A percentile compares a stretch with the other conserved stretches of the same genome.
Conservation (phyloP, 768 basidiomycete genomes). For the Termitomyces sp. region DNA sequence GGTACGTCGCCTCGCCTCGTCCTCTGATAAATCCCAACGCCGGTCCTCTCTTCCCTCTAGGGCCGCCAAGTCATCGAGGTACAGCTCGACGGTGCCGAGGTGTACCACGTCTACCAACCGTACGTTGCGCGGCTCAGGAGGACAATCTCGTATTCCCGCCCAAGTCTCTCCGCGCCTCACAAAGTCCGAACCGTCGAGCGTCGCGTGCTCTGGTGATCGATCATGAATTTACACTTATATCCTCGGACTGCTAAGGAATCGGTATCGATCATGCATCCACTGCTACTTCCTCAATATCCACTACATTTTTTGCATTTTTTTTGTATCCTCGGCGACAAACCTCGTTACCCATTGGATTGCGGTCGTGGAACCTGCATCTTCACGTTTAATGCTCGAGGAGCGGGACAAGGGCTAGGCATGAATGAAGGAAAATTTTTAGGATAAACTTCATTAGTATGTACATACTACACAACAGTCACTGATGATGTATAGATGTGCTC, state of each 20-base stretch:
- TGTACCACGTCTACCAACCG: constrained; percentile 77
- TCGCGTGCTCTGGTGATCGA: constrained; percentile 64
- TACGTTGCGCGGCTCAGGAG: constrained; percentile 73
- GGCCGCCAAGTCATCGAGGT: constrained; percentile 82
- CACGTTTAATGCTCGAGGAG: neutral
- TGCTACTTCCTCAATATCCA: neutral
- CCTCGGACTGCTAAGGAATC: neutral
- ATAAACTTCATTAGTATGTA: neutral
- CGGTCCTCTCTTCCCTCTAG: constrained; percentile 27
- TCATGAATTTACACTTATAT: neutral
- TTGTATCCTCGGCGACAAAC: neutral
- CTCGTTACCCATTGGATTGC: neutral
- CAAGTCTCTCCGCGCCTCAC: constrained; percentile 22
- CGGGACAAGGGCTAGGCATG: neutral
- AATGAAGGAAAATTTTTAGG: neutral
- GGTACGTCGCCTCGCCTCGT: constrained; percentile 34
- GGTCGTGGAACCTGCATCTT: neutral
- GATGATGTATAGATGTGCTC: neutral
- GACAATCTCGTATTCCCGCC: constrained; percentile 56
- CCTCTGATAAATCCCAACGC: neutral
- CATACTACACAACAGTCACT: neutral
- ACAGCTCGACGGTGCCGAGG: constrained; percentile 61
- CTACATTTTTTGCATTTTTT: neutral
- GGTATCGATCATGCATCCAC: neutral
- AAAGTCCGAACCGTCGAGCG: constrained; percentile 62